Evolutionary conservation across 225 moss, liverwort and hornwort species (phyloP), one percentile per base, ranked within the genome.

Genomic region (Polytrichum commune): DNA sequence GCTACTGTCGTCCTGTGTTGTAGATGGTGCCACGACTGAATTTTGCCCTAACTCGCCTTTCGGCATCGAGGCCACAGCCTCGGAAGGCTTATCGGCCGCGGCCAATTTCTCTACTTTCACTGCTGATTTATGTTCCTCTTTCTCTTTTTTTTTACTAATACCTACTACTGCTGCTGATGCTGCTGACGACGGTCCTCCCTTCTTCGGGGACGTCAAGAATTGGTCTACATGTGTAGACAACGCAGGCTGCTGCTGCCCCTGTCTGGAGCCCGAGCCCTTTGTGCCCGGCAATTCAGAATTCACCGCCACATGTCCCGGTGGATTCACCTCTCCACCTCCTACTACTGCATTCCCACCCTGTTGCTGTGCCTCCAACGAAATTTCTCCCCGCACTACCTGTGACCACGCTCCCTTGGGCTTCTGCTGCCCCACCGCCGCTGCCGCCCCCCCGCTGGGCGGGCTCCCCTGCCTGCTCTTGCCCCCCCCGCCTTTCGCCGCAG

Each of bases 331-430:
- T 35, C 8, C 19, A 25, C 27, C 72, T 23, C 54, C 67, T 10
- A 24, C 46, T 27, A 71, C 25, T 18, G 27, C 18, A 29, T 24
- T 63, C 27, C 63, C 63, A 26, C 23, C 71, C 66, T 33, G 75
- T 38, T 56, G 67, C 19, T 75, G 79, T 60, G 78, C 71, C 6
- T 72, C 78, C 18, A 62, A 62, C 56, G 84, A 75, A 66, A 78
- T 79, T 73, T 89, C 90, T 62, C 96, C 96, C 19, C 86, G 92
- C 72, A 96, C 96, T 33, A 96, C 86, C 75, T 92, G 90, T 76
- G 96, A 93, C 96, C 96, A 96, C 57, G 90, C 93, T 54, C 90
- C 87, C 83, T 89, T 96, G 54, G 79, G 76, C 72, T 75, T 72
- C 75, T 74, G 74, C 7, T 60, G 81, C 70, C 81, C 74, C 65